These are phyloP conservation scores for Hypoxylon sp. DNA, from an alignment of 2,329 filamentous ascomycete species.

Conservation along the genomic window DNA sequence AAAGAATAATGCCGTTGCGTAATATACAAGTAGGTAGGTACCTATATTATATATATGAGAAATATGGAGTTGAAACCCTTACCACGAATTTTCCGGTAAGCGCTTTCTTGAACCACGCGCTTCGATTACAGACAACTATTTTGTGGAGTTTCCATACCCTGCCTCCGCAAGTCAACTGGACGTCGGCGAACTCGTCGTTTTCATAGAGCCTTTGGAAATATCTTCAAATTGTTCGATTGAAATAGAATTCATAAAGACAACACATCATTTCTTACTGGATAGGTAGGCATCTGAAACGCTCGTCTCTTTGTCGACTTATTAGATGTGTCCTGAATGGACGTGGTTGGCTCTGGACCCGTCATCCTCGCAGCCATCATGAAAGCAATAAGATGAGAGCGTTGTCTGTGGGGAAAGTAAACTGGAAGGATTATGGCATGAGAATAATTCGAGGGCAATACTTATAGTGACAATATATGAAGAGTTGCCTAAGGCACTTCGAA, in stretches of 20 bases:
- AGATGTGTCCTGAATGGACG: not conserved
- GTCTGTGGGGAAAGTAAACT: no score
- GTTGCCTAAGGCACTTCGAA: no score
- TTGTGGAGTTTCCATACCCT: slow-evolving; percentile 4
- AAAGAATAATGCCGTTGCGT: not conserved
- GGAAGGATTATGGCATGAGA: no score
- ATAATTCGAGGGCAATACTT: no score
- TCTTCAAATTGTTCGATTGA: not conserved
- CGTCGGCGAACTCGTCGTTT: slow-evolving; percentile 8
- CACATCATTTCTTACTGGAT: not conserved
- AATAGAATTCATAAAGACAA: not conserved
- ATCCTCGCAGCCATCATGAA: not conserved
- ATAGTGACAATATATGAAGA: no score
- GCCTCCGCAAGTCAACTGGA: not conserved
- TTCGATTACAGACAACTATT: not conserved
- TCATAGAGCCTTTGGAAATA: not conserved
- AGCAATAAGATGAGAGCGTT: no score
- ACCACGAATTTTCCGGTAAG: not conserved
- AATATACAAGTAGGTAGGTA: not conserved
- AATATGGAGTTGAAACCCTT: not conserved
- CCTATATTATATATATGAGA: not conserved
- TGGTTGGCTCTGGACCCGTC: not conserved
- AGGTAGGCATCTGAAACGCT: not conserved
- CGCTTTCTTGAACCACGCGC: slow-evolving; percentile 3
- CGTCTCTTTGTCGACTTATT: not conserved